Conservation (phyloP, 805 yeast genomes). For the Yarrowia sp. region DNA sequence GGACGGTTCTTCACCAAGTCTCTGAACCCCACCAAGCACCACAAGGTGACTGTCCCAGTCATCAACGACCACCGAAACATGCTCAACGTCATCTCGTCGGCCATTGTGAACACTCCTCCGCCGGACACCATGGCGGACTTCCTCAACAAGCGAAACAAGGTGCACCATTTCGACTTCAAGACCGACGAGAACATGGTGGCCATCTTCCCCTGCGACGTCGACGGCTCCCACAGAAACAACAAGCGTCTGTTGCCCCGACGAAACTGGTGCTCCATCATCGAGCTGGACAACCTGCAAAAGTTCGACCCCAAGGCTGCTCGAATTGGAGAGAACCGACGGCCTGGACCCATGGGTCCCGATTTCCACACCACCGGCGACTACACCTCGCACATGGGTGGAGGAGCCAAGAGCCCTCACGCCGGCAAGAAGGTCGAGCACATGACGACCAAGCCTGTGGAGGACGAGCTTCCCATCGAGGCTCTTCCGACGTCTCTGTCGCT, state of each 20-base stretch:
- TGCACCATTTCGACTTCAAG: slow-evolving; percentile 61
- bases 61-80: slow-evolving; percentile 49
- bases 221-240: slow-evolving; percentile 50
- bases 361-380: not conserved
- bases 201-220: slow-evolving; percentile 59
- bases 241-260: slow-evolving; percentile 54
- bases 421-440: not conserved
- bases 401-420: not conserved
- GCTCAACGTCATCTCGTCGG: slow-evolving; percentile 83
- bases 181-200: slow-evolving; percentile 84
- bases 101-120: slow-evolving; percentile 90
- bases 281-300: slow-evolving; percentile 16
- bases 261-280: slow-evolving; percentile 51
- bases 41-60: slow-evolving; percentile 36
- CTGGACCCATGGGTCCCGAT: slow-evolving; percentile 13
- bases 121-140: slow-evolving; percentile 80
- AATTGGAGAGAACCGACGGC: slow-evolving; percentile 21
- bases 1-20: slow-evolving; percentile 66
- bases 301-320: slow-evolving; percentile 16
- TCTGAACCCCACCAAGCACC: slow-evolving; percentile 64
- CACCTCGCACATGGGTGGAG: slow-evolving; percentile 6
- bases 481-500: slow-evolving; percentile 56
- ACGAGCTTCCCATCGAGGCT: slow-evolving; percentile 53
- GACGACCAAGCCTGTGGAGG: slow-evolving; percentile 34
- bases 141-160: slow-evolving; percentile 61